These are phyloP conservation scores for Alternaria dauci DNA, from an alignment of 2,329 filamentous ascomycete genomes.

Conservation along the genomic window DNA sequence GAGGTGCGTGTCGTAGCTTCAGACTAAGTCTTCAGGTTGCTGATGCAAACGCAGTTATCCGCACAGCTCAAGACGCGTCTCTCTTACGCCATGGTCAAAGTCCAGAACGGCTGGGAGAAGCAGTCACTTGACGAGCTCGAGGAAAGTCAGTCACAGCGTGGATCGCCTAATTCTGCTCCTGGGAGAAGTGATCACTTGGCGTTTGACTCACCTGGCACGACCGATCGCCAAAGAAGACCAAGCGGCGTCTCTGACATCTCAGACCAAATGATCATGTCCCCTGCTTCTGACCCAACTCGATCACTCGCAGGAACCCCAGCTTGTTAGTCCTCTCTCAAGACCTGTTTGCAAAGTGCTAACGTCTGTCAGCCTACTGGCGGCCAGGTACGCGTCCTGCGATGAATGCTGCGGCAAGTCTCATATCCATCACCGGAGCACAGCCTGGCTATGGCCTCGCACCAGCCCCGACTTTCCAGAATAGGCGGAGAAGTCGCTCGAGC, in stretches of 20 bases:
- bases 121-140: conserved; percentile 81
- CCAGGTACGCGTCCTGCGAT: conserved; percentile 36
- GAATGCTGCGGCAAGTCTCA: conserved; percentile 38
- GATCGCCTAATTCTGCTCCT: conserved; percentile 68
- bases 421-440: conserved; percentile 39
- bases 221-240: conserved; percentile 42
- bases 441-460: conserved; percentile 41
- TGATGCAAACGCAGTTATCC: conserved; percentile 66
- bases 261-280: conserved; percentile 47
- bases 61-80: conserved; percentile 82
- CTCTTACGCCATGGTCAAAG: conserved; percentile 92
- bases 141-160: conserved; percentile 72
- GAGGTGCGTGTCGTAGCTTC: conserved; percentile 66
- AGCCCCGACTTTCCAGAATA: conserved; percentile 43
- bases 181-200: conserved; percentile 52
- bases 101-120: conserved; percentile 85
- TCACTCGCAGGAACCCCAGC: conserved; percentile 36
- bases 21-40: conserved; percentile 23
- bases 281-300: conserved; percentile 37
- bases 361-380: conserved; percentile 39
- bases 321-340: conserved; percentile 23
- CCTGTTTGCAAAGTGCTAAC: background rate
- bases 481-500: conserved; percentile 49
- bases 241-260: conserved; percentile 49
- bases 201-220: conserved; percentile 42